Percentiles rank a stretch among this genome's conserved stretches.
Evolutionary conservation across 2,329 filamentous ascomycete species (phyloP).

Genomic region (Myriosclerotinia curreyana): DNA sequence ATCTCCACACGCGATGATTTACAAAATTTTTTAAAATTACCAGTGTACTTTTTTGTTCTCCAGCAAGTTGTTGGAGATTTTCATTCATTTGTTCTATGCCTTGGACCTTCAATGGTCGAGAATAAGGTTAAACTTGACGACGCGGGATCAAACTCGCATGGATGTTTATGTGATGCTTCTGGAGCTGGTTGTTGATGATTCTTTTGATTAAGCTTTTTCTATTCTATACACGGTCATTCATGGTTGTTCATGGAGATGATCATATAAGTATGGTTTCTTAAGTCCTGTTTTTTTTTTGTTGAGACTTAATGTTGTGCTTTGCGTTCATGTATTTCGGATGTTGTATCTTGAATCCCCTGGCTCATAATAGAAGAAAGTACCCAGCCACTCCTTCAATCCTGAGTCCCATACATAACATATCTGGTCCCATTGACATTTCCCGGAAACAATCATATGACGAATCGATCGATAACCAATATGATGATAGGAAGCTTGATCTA

Average conservation of each 20-base stretch:
- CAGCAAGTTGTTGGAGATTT: too few relatives aligned
- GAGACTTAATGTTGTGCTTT: neutral
- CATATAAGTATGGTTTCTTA: neutral
- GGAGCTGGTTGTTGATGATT: neutral
- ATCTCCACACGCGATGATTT: neutral
- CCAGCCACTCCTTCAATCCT: neutral
- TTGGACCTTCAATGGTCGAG: neutral
- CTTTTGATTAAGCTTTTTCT: neutral
- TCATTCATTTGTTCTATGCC: neutral
- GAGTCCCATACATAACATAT: neutral
- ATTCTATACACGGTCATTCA: too few relatives aligned
- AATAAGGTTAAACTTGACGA: neutral
- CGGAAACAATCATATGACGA: slow-evolving; percentile 1
- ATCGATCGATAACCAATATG: neutral
- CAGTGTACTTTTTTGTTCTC: neutral
- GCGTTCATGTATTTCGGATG: neutral
- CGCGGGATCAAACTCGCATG: slow-evolving; percentile 12
- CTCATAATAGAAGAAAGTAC: slow-evolving; percentile 20
- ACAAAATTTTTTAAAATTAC: neutral
- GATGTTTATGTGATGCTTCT: neutral
- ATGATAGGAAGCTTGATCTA: slow-evolving; percentile 10
- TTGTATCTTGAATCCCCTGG: slow-evolving; percentile 20
- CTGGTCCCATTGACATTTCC: slow-evolving; percentile 9
- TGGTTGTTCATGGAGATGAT: neutral
- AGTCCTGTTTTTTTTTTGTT: neutral